Base-by-base conservation (phyloP, 345 rosid genomes). In the Abelmoschus esculentus region DNA sequence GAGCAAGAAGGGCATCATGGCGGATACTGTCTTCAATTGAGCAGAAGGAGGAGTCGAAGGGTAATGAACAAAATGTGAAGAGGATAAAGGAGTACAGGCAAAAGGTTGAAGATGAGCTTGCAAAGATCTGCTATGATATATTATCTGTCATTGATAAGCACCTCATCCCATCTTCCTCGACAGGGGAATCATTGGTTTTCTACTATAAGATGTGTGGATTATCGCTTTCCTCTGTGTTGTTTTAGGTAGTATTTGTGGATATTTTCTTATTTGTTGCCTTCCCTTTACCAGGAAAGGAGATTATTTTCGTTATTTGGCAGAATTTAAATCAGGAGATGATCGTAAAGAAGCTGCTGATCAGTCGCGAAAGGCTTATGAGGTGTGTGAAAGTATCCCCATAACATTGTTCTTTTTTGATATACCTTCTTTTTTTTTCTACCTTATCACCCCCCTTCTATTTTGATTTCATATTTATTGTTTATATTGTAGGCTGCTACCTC, bases 131-230 rank as follows among this genome's bases (percentile, higher is more conserved):
- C 74, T 76, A 78, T 64, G 98, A 86, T 79, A 88, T 90, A 32
- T 76, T 88, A 50, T 77, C 87, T 10, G 85, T 86, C 49, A 84
- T 88, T 64, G 92, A 88, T 75, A 56, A 77, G 26, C 90, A 86
- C 70, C 90, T 92, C 49, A 74, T 90, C 40, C 92, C 96, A 3
- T 86, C 90, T 32, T 80, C 98, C 32, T 70, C 85, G 6, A 60
- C 86, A 6, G 98, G 92, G 60, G 96, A 92, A 70, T 92, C 98
- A 7, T 81, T 85, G 19, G 96, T 92, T 19, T 92, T 89, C 68
- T 92, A 84, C 88, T 77, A 81, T 75, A 92, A 92, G 72, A 92
- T 90, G 92, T 85, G 72, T 76, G 89, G 57, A 8, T 10, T 71
- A 13, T 57, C 12, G 38, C 55, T 22, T 44, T 53, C 53, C 32